Percentiles rank a stretch among this genome's conserved stretches.
phyloP scores from a whole-genome alignment of 139 green algal species.

The Closterium sp. region DNA sequence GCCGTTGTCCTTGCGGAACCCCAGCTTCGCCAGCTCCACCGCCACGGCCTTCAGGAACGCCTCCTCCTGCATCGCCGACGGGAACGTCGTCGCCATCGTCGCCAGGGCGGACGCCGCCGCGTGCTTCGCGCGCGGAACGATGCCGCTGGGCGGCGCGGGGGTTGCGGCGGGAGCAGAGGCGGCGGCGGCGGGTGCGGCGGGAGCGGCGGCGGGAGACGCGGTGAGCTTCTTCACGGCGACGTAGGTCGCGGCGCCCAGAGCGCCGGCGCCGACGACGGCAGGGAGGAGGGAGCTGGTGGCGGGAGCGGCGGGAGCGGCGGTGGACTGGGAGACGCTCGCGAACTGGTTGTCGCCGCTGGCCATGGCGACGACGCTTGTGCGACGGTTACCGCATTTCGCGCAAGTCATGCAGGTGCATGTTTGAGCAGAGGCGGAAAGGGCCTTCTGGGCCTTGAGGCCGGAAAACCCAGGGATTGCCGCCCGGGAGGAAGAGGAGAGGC shows the following conservation, averaged over 20 bases:
- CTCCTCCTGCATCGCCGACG: conserved; percentile 3
- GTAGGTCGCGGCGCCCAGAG: background rate
- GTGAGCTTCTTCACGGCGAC: background rate
- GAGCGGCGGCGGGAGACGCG: background rate
- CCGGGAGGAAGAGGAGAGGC: background rate
- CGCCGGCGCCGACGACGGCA: background rate
- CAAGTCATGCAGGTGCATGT: background rate
- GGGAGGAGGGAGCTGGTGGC: background rate
- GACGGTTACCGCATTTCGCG: background rate
- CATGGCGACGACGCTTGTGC: background rate
- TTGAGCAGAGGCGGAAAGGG: background rate
- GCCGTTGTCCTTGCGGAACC: conserved; percentile 13
- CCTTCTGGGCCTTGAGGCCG: background rate
- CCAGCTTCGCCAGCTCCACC: background rate
- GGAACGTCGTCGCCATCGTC: background rate
- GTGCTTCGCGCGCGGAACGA: background rate
- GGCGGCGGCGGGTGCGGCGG: background rate
- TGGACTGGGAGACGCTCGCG: background rate
- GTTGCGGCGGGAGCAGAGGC: background rate
- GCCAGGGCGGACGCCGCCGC: background rate
- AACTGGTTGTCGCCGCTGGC: background rate
- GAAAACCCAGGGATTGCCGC: background rate
- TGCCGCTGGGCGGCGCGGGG: background rate
- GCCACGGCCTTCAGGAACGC: background rate
- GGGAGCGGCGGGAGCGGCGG: background rate